A percentile compares a stretch with the other conserved stretches of the same genome.
These are phyloP conservation scores for Cryptococcus maquisensis DNA, from an alignment of 1,284 basidiomycete genomes.

Conservation along the genomic window DNA sequence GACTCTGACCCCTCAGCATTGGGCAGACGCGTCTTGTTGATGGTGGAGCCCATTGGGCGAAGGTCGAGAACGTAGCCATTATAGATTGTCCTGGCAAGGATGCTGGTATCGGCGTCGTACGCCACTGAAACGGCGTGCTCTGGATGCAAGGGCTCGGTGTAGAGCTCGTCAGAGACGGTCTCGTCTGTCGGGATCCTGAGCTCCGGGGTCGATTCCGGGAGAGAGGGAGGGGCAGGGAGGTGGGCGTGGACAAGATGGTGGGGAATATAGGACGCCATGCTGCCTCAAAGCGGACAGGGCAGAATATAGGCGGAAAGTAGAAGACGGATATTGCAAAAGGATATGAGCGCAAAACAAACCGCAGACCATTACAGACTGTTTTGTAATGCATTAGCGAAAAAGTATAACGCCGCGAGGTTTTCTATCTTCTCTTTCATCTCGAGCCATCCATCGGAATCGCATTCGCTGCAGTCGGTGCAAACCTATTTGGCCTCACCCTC, in stretches of 20 bases:
- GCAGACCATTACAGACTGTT: neutral
- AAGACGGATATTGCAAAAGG: neutral
- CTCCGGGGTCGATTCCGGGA: constrained; percentile 27
- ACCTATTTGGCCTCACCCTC: neutral
- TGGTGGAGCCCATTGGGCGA: constrained; percentile 57
- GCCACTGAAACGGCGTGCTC: constrained; percentile 71
- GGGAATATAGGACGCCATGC: constrained; percentile 33
- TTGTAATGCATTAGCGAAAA: neutral
- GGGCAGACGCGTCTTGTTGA: constrained; percentile 7
- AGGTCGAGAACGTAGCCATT: constrained; percentile 72
- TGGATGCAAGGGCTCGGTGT: constrained; percentile 57
- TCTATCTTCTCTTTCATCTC: neutral
- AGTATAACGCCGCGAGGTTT: neutral
- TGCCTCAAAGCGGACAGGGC: neutral
- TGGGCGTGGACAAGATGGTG: constrained; percentile 40
- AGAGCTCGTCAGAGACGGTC: constrained; percentile 45
- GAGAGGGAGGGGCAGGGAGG: constrained; percentile 31
- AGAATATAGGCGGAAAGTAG: neutral
- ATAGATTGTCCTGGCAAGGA: constrained; percentile 70
- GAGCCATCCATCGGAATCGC: neutral
- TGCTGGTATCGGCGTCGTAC: constrained; percentile 59
- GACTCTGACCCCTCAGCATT: constrained; percentile 53
- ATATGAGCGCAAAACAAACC: neutral
- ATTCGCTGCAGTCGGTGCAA: neutral
- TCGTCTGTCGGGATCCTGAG: constrained; percentile 46